phyloP scores from a whole-genome alignment of 345 rosid species.

The Citrus inodora region DNA sequence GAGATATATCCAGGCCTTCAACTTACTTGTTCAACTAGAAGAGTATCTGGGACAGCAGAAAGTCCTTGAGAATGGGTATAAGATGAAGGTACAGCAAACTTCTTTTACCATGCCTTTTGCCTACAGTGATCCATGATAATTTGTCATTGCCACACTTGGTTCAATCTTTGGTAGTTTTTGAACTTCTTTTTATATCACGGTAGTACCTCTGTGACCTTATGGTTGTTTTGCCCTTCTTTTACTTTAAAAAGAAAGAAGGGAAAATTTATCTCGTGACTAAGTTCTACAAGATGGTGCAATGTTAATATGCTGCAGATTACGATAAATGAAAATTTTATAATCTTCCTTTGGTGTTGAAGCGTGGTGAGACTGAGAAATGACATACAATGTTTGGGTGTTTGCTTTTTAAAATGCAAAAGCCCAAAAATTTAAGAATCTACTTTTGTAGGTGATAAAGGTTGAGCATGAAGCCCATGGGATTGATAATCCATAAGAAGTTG shows the following conservation, averaged over 20 bases:
- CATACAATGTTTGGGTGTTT: too few species aligned
- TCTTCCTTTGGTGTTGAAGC: too few species aligned
- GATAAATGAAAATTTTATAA: too few species aligned
- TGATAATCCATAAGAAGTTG: slow-evolving; percentile 75
- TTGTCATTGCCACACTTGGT: neutral
- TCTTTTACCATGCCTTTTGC: neutral
- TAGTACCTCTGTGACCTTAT: too few species aligned
- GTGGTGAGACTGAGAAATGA: too few species aligned
- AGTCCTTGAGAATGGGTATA: slow-evolving; percentile 90
- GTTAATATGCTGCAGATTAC: too few species aligned
- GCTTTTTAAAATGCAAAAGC: too few species aligned
- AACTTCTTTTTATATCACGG: neutral
- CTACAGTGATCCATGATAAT: neutral
- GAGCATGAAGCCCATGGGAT: slow-evolving; percentile 89
- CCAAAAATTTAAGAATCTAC: too few species aligned
- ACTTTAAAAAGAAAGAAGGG: too few species aligned
- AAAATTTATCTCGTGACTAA: too few species aligned
- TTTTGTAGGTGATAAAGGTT: slow-evolving; percentile 64
- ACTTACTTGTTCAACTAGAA: slow-evolving; percentile 85
- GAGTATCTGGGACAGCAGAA: slow-evolving; percentile 48
- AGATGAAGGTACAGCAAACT: slow-evolving; percentile 65
- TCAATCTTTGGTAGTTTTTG: neutral
- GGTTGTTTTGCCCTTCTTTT: too few species aligned
- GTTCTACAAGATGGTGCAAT: too few species aligned
- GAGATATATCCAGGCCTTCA: slow-evolving; percentile 85